Percentiles rank a stretch among this genome's conserved stretches.
Conservation (phyloP, 768 basidiomycete species). For the Chlorophyllum brunneum region DNA sequence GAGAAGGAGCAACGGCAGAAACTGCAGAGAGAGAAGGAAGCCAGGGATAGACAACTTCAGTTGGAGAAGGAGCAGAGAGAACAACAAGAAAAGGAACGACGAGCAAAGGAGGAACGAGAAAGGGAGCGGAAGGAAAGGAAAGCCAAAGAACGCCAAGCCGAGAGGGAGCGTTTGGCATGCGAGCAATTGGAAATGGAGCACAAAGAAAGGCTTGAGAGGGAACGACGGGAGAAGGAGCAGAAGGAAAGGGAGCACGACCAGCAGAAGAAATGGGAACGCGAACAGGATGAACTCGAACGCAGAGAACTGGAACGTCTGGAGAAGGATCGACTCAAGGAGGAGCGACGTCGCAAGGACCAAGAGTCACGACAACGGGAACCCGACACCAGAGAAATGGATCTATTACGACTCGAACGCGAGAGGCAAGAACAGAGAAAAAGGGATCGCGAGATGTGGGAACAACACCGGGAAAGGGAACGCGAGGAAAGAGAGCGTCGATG, state of each 20-base stretch:
- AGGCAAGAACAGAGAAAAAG: slow-evolving; percentile 12
- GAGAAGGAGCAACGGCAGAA: slow-evolving; percentile 7
- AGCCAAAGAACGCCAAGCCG: slow-evolving; percentile 15
- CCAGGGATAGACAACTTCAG: neutral
- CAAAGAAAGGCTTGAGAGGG: slow-evolving; percentile 14
- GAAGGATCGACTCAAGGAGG: slow-evolving; percentile 13
- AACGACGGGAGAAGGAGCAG: slow-evolving; percentile 14
- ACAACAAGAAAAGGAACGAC: slow-evolving; percentile 13
- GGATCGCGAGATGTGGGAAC: slow-evolving; percentile 7
- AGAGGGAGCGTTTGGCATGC: slow-evolving; percentile 18
- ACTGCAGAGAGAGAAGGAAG: slow-evolving; percentile 14
- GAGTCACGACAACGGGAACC: slow-evolving; percentile 11
- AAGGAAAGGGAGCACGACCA: slow-evolving; percentile 14
- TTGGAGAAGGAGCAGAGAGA: slow-evolving; percentile 15
- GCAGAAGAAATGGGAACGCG: slow-evolving; percentile 12
- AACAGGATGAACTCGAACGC: slow-evolving; percentile 14
- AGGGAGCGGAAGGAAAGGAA: slow-evolving; percentile 16
- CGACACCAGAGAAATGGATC: slow-evolving; percentile 1
- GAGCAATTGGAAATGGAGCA: slow-evolving; percentile 14
- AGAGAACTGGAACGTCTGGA: slow-evolving; percentile 15
- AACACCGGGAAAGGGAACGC: slow-evolving; percentile 11
- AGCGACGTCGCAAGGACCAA: slow-evolving; percentile 14
- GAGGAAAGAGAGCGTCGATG: slow-evolving; percentile 12
- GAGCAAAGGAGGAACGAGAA: slow-evolving; percentile 15
- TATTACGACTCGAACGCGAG: slow-evolving; percentile 13